Conservation (phyloP, 108 stramenopile species). For the Cyclotella cryptica region DNA sequence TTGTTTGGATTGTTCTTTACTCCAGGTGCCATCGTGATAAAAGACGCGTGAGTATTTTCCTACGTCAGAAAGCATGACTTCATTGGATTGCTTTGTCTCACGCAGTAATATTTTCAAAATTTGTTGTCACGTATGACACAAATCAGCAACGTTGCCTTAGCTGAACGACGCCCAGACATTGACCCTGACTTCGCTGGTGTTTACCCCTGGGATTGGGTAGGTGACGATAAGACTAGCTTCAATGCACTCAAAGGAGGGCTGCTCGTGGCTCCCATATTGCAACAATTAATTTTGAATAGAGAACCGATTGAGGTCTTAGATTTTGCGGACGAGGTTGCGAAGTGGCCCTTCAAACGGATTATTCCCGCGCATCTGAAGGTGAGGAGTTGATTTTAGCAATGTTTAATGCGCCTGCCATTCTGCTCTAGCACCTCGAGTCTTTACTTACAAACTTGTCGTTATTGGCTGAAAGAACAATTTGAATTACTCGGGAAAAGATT, state of each 20-base stretch:
- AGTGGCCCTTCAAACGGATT: slow-evolving; percentile 85
- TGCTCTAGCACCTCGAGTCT: neutral
- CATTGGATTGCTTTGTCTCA: neutral
- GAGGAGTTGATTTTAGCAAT: neutral
- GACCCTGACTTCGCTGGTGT: slow-evolving; percentile 84
- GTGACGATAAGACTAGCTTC: slow-evolving; percentile 82
- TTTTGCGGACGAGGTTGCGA: slow-evolving; percentile 84
- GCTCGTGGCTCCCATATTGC: slow-evolving; percentile 93
- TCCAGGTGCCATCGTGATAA: slow-evolving; percentile 81
- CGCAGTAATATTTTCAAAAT: neutral
- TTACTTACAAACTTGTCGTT: neutral
- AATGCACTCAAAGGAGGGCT: slow-evolving; percentile 85
- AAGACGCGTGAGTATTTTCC: slow-evolving; percentile 54
- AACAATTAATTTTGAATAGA: slow-evolving; percentile 90
- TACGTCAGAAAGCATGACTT: neutral
- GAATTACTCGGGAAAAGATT: slow-evolving; percentile 79
- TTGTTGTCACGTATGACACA: neutral
- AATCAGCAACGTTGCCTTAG: slow-evolving; percentile 59
- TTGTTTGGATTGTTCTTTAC: slow-evolving; percentile 93
- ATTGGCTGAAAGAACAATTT: slow-evolving; percentile 67
- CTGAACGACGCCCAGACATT: slow-evolving; percentile 83
- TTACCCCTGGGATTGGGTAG: slow-evolving; percentile 91
- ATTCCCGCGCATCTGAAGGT: slow-evolving; percentile 90
- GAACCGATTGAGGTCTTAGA: slow-evolving; percentile 85
- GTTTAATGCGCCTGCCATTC: neutral